Evolutionary conservation across 257 asterid species (phyloP).

Genomic region (Haberlea rhodopensis): DNA sequence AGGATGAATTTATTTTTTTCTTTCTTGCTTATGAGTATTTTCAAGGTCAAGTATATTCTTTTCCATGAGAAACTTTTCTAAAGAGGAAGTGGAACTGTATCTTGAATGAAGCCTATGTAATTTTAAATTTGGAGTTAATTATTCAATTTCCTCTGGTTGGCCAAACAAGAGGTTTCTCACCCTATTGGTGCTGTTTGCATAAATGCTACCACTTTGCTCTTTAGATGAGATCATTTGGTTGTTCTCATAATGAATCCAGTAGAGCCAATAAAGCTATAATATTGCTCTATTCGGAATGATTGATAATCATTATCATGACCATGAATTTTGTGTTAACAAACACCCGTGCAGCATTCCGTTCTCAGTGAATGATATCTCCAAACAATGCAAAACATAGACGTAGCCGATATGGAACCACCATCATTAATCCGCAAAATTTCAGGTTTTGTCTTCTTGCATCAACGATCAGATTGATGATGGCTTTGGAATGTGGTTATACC

Average conservation of each 20-base stretch:
- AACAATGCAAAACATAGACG: slow-evolving; percentile 77
- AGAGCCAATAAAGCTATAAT: background rate
- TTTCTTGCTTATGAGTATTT: slow-evolving; percentile 2
- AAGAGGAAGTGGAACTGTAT: background rate
- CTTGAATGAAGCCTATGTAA: background rate
- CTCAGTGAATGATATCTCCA: slow-evolving; percentile 94
- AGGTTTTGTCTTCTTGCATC: slow-evolving; percentile 82
- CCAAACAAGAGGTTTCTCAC: background rate
- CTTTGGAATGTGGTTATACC: slow-evolving; percentile 23
- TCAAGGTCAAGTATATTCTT: background rate
- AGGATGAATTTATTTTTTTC: background rate
- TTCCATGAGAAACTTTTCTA: slow-evolving; percentile 4
- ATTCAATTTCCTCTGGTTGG: background rate
- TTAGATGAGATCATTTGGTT: background rate
- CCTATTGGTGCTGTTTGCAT: too few species aligned
- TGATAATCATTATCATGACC: background rate
- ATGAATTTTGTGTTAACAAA: slow-evolving; percentile 14
- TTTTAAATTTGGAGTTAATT: background rate
- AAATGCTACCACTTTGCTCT: too few species aligned
- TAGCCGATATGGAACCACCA: slow-evolving; percentile 83
- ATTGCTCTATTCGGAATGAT: background rate
- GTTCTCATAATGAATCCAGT: background rate
- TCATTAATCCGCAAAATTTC: slow-evolving; percentile 89
- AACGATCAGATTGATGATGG: slow-evolving; percentile 50
- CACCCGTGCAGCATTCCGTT: slow-evolving; percentile 80